phyloP scores from a whole-genome alignment of 257 asterid species.

The Solanum sparsipilum region DNA sequence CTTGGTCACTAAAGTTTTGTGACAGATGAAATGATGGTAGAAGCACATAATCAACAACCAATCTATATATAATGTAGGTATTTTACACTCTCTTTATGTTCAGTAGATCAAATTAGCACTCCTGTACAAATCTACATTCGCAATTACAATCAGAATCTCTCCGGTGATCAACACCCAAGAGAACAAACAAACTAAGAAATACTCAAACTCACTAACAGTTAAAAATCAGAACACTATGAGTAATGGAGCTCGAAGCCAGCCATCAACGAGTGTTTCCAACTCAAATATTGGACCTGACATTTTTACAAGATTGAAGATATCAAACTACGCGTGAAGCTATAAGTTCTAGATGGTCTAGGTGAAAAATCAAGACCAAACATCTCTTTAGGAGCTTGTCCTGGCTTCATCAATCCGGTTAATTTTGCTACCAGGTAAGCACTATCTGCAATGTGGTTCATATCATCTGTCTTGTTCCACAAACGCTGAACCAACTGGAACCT shows the following conservation, averaged over 20 bases:
- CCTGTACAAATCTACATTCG: background rate
- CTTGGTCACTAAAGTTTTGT: background rate
- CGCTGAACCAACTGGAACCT: conserved; percentile 62
- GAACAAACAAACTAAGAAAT: background rate
- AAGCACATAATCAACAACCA: background rate
- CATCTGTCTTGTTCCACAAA: conserved; percentile 60
- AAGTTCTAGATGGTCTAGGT: conserved; percentile 39
- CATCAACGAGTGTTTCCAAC: background rate
- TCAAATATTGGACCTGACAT: background rate
- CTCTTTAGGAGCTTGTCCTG: conserved; percentile 59
- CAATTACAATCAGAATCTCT: background rate
- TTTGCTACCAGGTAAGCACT: conserved; percentile 73
- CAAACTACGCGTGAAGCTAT: conserved; percentile 55
- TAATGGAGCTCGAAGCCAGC: background rate
- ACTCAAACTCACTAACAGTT: background rate
- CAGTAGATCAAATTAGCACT: background rate
- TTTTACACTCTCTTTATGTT: background rate
- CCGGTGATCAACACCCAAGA: background rate
- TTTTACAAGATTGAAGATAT: conserved; percentile 40
- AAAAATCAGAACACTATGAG: background rate
- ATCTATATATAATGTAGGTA: background rate
- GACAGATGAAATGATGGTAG: background rate
- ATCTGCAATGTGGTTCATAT: conserved; percentile 58
- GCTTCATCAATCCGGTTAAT: conserved; percentile 49
- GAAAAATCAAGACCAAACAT: conserved; percentile 82